Conservation (phyloP, 176 grass and related monocot genomes). For the Phoenix dactylifera region DNA sequence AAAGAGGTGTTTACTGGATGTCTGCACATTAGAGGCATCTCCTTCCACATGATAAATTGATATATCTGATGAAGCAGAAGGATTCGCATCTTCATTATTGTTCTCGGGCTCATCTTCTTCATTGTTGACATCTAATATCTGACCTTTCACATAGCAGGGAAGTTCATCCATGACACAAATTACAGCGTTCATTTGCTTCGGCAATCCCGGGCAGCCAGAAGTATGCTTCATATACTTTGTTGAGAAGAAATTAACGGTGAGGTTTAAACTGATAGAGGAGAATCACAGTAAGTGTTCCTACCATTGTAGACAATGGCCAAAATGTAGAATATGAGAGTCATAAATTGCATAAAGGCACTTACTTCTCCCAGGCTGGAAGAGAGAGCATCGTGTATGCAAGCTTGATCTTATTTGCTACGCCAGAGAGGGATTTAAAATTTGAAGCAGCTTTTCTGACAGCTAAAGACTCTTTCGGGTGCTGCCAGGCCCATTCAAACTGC, state of each 20-base stretch:
- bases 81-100: not conserved
- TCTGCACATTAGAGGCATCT: not conserved
- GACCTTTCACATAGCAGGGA: conserved; percentile 27
- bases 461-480: conserved; percentile 69
- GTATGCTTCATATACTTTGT: conserved; percentile 60
- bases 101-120: conserved; percentile 1
- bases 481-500: conserved; percentile 99
- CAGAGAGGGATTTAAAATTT: conserved; percentile 71
- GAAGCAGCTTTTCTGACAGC: conserved; percentile 78
- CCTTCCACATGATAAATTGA: conserved; percentile 6
- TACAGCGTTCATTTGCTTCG: conserved; percentile 51
- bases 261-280: conserved; percentile 49
- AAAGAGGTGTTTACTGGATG: not conserved
- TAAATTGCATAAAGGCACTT: conserved; percentile 7
- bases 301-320: not conserved
- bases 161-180: conserved; percentile 66
- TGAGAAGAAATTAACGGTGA: conserved; percentile 93
- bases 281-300: not conserved
- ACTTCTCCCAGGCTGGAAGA: conserved; percentile 87
- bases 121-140: conserved; percentile 12
- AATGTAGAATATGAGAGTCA: not conserved
- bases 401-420: conserved; percentile 78
- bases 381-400: conserved; percentile 84
- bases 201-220: conserved; percentile 46
- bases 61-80: not conserved